Percentiles rank a stretch among this genome's conserved stretches.
Evolutionary conservation across 306 rosid genomes (phyloP).

Genomic region (Citrullus colocynthis): DNA sequence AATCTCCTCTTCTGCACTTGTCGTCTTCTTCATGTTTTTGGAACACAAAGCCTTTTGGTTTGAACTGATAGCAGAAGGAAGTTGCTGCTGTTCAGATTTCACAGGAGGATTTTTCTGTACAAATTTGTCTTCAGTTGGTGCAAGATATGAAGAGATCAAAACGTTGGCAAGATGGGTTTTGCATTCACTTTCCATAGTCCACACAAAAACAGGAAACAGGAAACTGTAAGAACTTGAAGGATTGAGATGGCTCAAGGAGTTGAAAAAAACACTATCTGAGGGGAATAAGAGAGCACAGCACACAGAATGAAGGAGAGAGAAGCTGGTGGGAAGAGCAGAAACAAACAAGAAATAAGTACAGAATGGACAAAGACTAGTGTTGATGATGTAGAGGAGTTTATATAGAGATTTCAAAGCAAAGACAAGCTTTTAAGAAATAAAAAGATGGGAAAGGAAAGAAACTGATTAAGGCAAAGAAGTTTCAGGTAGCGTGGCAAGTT

Average conservation of each 20-base stretch:
- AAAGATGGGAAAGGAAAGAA: not conserved
- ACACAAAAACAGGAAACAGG: not conserved
- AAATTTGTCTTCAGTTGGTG: not conserved
- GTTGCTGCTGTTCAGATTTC: constrained; percentile 4
- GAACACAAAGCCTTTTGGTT: constrained; percentile 7
- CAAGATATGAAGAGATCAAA: not conserved
- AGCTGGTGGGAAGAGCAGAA: not conserved
- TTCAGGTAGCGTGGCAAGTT: not conserved
- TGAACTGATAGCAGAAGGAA: constrained; percentile 15
- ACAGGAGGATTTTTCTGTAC: not conserved
- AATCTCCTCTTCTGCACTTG: constrained; percentile 17
- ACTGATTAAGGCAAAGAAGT: not conserved
- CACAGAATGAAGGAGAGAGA: not conserved
- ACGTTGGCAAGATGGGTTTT: not conserved
- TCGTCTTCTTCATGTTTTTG: not conserved
- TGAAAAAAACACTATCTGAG: not conserved
- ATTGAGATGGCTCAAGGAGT: not conserved
- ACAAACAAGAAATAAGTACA: constrained; percentile 4
- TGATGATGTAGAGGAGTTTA: not conserved
- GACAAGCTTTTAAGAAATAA: not conserved
- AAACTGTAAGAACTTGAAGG: not conserved
- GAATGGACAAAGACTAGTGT: constrained; percentile 4
- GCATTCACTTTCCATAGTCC: not conserved
- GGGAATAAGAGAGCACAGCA: not conserved
- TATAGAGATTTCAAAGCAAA: not conserved